These are phyloP conservation scores for Tremella fuciformis DNA, from an alignment of 768 basidiomycete genomes.

Conservation along the genomic window DNA sequence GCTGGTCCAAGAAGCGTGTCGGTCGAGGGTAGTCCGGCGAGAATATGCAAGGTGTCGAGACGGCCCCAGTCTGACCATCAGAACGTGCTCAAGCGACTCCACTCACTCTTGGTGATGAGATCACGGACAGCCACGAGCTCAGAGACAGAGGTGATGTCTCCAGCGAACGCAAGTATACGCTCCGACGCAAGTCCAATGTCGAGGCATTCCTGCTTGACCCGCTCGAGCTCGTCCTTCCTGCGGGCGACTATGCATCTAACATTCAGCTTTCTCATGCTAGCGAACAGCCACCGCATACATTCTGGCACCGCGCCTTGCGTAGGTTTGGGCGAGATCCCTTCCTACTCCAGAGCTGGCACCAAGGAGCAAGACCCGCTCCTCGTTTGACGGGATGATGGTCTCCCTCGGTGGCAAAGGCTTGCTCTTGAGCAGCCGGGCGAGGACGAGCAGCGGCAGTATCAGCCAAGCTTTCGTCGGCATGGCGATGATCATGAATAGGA, in stretches of 20 bases:
- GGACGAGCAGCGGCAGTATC: slow-evolving; percentile 24
- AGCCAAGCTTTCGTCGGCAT: slow-evolving; percentile 20
- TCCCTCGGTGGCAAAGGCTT: slow-evolving; percentile 27
- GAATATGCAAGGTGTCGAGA: slow-evolving; percentile 75
- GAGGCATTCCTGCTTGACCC: slow-evolving; percentile 59
- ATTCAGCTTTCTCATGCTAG: neutral
- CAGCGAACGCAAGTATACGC: slow-evolving; percentile 58
- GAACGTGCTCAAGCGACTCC: neutral
- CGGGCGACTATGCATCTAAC: slow-evolving; percentile 67
- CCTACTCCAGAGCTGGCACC: slow-evolving; percentile 86
- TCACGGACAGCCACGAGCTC: slow-evolving; percentile 66
- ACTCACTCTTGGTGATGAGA: slow-evolving; percentile 60
- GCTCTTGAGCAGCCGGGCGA: slow-evolving; percentile 22
- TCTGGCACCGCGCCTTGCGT: slow-evolving; percentile 69
- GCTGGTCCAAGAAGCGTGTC: slow-evolving; percentile 71
- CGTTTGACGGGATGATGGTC: slow-evolving; percentile 33
- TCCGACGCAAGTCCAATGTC: slow-evolving; percentile 16
- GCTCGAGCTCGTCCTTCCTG: slow-evolving; percentile 58
- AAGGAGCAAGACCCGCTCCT: slow-evolving; percentile 74
- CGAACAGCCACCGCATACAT: slow-evolving; percentile 39
- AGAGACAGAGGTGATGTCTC: slow-evolving; percentile 64
- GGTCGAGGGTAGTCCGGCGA: slow-evolving; percentile 79
- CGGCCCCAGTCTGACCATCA: slow-evolving; percentile 67
- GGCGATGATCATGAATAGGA: neutral
- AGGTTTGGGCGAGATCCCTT: slow-evolving; percentile 64